phyloP scores from a whole-genome alignment of 2,329 filamentous ascomycete genomes.

The Aspergillus thermomutatus region DNA sequence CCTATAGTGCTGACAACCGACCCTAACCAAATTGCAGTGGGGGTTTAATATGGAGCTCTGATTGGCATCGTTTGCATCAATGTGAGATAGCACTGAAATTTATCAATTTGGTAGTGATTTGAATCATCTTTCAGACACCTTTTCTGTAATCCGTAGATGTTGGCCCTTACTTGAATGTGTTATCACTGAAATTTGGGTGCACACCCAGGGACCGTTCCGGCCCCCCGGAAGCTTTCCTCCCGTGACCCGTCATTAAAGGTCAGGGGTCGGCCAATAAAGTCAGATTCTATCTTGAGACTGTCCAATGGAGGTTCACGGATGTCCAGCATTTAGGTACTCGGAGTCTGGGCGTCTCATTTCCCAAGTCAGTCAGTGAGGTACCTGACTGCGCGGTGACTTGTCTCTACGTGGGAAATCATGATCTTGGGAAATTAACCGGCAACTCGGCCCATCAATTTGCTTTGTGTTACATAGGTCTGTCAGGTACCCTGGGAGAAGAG shows the following conservation, averaged over 20 bases:
- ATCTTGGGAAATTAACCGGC: background rate
- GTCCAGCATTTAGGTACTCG: background rate
- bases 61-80: background rate
- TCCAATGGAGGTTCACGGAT: slow-evolving; percentile 6
- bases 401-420: background rate
- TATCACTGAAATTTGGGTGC: background rate
- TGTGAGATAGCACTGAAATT: background rate
- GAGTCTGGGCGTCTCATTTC: background rate
- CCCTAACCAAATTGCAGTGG: background rate
- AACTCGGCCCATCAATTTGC: background rate
- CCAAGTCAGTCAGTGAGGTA: background rate
- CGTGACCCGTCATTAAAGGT: background rate
- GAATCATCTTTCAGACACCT: background rate
- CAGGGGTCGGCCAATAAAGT: slow-evolving; percentile 7
- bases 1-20: background rate
- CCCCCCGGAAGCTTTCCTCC: background rate
- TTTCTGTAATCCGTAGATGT: background rate
- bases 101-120: background rate
- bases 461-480: background rate
- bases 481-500: background rate
- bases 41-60: background rate
- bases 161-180: background rate
- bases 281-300: slow-evolving; percentile 25
- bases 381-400: background rate
- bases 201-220: background rate